Base-by-base conservation (phyloP, 768 basidiomycete genomes). In the Auricularia sp. region DNA sequence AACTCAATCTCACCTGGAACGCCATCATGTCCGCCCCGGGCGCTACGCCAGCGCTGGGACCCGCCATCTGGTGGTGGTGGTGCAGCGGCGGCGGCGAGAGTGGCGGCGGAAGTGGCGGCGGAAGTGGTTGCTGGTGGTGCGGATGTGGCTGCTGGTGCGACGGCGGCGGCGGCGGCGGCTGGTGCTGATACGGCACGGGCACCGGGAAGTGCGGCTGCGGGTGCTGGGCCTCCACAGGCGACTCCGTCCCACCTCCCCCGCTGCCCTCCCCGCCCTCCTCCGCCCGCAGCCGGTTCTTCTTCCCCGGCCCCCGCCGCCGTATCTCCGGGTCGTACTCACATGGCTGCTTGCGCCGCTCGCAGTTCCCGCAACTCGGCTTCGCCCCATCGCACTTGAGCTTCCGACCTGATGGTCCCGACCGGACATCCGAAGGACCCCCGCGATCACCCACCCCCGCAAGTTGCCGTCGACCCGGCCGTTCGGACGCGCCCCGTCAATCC, bases 381-480 rank as follows among this genome's bases (percentile, higher is more conserved):
- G 74, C 78, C 2, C 88, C 89, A 70, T 89, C 85, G 75, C 90
- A 92, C 33, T 83, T 80, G 65, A 92, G 82, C 74, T 92, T 92
- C 64, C 89, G 84, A 54, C 81, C 89, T 92, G 69, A 29, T 29
- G 29, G 29, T 29, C 29, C 29, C 29, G 29, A 29, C 29, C 29
- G 29, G 29, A 29, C 29, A 29, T 29, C 29, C 29, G 39, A 42
- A 7, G 39, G 39, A 42, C 39, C 8, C 13, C 39, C 39, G 39
- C 39, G 8, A 42, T 8, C 39, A 42, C 7, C 8, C 39, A 42
- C 39, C 39, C 39, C 39, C 39, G 39, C 7, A 42, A 42, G 4
- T 42, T 42, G 39, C 54, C 54, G 29, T 8, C 54, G n/a, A 8
- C 18, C 54, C 54, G 29, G 18, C 54, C 10, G 29, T n/a, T 8